phyloP scores from a whole-genome alignment of 148 eudicot genomes.

The Silene latifolia region DNA sequence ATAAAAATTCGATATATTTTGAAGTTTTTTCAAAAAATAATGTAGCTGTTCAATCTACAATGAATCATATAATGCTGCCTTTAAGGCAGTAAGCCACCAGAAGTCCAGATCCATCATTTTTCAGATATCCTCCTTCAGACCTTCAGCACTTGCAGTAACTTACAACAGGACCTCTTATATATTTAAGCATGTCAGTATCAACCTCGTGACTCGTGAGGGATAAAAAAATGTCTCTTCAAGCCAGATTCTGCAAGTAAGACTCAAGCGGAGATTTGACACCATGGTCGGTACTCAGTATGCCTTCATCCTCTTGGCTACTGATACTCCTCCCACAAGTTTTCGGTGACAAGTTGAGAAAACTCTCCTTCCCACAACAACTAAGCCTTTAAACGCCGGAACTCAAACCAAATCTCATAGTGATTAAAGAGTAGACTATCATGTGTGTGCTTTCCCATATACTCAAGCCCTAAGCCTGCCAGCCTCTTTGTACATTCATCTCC shows the following conservation, averaged over 20 bases:
- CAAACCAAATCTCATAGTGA: conserved; percentile 96
- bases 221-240: not conserved
- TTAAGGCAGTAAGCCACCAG: not conserved
- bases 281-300: not conserved
- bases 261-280: not conserved
- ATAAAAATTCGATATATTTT: no score
- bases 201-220: not conserved
- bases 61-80: not conserved
- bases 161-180: not conserved
- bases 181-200: not conserved
- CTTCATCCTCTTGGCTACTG: not conserved
- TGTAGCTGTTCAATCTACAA: not conserved
- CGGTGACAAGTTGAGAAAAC: not conserved
- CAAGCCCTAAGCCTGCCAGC: conserved; percentile 63
- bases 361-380: conserved; percentile 8
- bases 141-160: not conserved
- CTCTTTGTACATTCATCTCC: conserved; percentile 81
- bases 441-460: conserved; percentile 75
- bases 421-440: conserved; percentile 94
- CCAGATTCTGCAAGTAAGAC: not conserved
- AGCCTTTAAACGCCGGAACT: conserved; percentile 57
- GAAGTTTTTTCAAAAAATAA: not conserved
- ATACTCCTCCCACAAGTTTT: not conserved
- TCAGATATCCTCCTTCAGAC: not conserved
- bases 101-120: not conserved